phyloP scores from a whole-genome alignment of 2,329 filamentous ascomycete species.

The Thelonectria olida region DNA sequence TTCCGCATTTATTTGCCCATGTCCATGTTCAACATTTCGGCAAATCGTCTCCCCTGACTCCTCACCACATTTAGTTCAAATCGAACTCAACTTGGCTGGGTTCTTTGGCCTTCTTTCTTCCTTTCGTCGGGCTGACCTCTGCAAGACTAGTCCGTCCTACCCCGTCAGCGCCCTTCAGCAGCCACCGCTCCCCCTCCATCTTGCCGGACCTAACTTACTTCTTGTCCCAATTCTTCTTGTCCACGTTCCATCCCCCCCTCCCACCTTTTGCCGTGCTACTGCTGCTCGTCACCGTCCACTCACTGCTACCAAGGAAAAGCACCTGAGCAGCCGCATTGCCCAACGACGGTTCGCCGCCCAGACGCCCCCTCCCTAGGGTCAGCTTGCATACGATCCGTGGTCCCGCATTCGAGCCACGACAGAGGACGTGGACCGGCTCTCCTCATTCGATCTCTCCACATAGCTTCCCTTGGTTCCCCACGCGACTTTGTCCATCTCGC shows the following conservation, averaged over 20 bases:
- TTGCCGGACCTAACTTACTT: slow-evolving; percentile 27
- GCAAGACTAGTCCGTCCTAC: slow-evolving; percentile 5
- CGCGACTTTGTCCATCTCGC: slow-evolving; percentile 45
- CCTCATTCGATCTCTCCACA: slow-evolving; percentile 48
- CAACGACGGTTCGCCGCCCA: slow-evolving; percentile 41
- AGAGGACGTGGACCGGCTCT: slow-evolving; percentile 44
- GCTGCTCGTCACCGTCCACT: slow-evolving; percentile 36
- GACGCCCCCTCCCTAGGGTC: slow-evolving; percentile 43
- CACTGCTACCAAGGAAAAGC: slow-evolving; percentile 36
- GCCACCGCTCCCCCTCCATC: slow-evolving; percentile 14
- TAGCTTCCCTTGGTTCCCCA: slow-evolving; percentile 46
- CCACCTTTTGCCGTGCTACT: slow-evolving; percentile 30
- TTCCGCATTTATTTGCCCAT: slow-evolving; percentile 32
- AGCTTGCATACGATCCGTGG: slow-evolving; percentile 49
- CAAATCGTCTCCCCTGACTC: slow-evolving; percentile 29
- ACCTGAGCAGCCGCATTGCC: slow-evolving; percentile 41
- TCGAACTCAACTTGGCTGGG: slow-evolving; percentile 27
- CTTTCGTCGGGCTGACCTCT: slow-evolving; percentile 33
- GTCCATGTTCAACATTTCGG: slow-evolving; percentile 20
- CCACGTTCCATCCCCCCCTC: slow-evolving; percentile 39
- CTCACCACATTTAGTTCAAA: slow-evolving; percentile 34
- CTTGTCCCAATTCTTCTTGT: slow-evolving; percentile 28
- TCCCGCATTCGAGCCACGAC: slow-evolving; percentile 53
- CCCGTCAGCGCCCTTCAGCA: slow-evolving; percentile 1
- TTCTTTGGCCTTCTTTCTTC: slow-evolving; percentile 21